Evolutionary conservation across 805 yeast species (phyloP).

Genomic region (Saccharomycopsis amapae): DNA sequence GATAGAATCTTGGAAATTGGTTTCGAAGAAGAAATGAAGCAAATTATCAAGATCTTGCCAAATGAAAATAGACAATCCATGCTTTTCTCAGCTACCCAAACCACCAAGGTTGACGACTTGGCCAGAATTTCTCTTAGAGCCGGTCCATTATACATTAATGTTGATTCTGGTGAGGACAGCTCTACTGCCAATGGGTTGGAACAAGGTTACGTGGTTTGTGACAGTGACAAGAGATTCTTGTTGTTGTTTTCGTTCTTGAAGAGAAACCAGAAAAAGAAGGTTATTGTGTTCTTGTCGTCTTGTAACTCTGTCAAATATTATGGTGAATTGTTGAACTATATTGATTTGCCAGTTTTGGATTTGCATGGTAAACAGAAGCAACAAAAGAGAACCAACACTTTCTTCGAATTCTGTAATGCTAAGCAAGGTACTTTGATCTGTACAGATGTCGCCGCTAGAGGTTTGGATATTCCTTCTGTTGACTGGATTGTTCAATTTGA

Average conservation of each 20-base stretch:
- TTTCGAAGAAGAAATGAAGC: slow-evolving; percentile 98
- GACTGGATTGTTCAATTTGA: slow-evolving; percentile 99
- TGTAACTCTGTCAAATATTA: slow-evolving; percentile 96
- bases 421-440: slow-evolving; percentile 88
- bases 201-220: slow-evolving; percentile 98
- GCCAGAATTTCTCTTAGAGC: slow-evolving; percentile 93
- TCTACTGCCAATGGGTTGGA: slow-evolving; percentile 96
- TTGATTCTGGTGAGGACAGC: slow-evolving; percentile 70
- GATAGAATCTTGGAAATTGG: slow-evolving; percentile 97
- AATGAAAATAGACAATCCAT: slow-evolving; percentile 89
- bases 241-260: slow-evolving; percentile 87
- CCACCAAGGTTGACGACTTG: slow-evolving; percentile 96
- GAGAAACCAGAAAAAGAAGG: slow-evolving; percentile 84
- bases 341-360: slow-evolving; percentile 93
- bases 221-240: slow-evolving; percentile 87
- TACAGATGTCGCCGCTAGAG: slow-evolving; percentile 99
- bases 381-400: slow-evolving; percentile 96
- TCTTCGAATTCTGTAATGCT: slow-evolving; percentile 97
- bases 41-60: slow-evolving; percentile 89
- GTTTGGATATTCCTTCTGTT: slow-evolving; percentile 95
- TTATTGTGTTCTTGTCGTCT: slow-evolving; percentile 90
- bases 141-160: slow-evolving; percentile 91
- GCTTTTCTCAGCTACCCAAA: slow-evolving; percentile 99
- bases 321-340: slow-evolving; percentile 90
- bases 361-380: slow-evolving; percentile 98